Conservation (phyloP, 2,329 filamentous ascomycete genomes). For the Penicillium verrucosum region DNA sequence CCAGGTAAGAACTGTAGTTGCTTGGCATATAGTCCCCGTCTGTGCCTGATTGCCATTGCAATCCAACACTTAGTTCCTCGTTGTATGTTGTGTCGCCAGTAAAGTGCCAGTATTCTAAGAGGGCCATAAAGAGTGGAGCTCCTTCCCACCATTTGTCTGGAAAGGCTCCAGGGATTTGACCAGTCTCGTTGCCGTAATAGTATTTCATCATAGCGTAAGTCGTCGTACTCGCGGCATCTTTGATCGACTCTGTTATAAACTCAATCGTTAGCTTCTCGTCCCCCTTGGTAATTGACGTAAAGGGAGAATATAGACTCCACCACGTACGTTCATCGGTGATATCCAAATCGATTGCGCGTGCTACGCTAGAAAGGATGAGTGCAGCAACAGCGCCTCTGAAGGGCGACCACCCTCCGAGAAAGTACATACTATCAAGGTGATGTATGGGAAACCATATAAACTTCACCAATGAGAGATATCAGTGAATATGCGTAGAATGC, state of each 20-base stretch:
- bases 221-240: constrained; percentile 11
- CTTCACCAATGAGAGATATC: not conserved
- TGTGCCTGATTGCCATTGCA: constrained; percentile 15
- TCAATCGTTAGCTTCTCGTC: not conserved
- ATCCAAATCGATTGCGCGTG: constrained; percentile 25
- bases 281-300: not conserved
- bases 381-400: constrained; percentile 1
- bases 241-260: constrained; percentile 9
- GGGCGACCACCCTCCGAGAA: not conserved
- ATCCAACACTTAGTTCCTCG: constrained; percentile 6
- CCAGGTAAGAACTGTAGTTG: constrained; percentile 15
- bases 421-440: constrained; percentile 8
- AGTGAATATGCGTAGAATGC: not conserved
- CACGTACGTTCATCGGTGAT: constrained; percentile 28
- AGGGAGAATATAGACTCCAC: not conserved
- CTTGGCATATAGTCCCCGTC: constrained; percentile 10
- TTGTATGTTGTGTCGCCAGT: constrained; percentile 15
- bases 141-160: constrained; percentile 17
- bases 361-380: constrained; percentile 2
- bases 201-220: constrained; percentile 10
- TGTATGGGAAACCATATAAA: not conserved
- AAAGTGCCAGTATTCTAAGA: constrained; percentile 14
- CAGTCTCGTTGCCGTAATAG: constrained; percentile 13
- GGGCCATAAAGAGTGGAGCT: constrained; percentile 7
- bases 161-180: constrained; percentile 16